Evolutionary conservation across 176 grass and related monocot species (phyloP), one percentile per base, ranked within the genome.

Genomic region (Raddia distichophylla): DNA sequence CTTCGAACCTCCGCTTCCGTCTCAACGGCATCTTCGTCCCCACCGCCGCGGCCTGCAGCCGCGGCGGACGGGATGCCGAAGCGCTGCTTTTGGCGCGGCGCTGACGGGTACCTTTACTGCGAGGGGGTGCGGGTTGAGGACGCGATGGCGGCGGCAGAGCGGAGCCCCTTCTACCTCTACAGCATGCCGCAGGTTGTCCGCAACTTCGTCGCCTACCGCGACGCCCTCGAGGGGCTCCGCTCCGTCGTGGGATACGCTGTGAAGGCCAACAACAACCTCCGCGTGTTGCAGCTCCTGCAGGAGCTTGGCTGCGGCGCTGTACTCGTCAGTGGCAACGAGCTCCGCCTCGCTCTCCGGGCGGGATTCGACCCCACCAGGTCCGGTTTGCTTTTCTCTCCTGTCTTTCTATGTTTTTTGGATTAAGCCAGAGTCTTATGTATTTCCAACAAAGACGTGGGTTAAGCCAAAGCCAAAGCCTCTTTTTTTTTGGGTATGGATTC

Each of bases 91-190:
- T 60, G 58, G 43, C 91, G 91, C 86, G 83, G 80, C 59, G 67
- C 68, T 11, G 92, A 95, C 43, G 92, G 92, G 2, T 75, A 91
- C 85, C 92, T 98, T 5, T 95, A 90, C 85, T 98, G 95, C 76
- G 95, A 98, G 82, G 88, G 68, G 54, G 66, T 98, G 32, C 78
- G 84, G 17, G 88, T 98, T 34, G 83, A 91, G 82, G 92, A 98
- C 59, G 73, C 87, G 75, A 98, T 98, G 86, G 88, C 71, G 46
- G 90, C 75, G 51, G 95, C 82, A 1, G 95, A 86, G 75, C 69
- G 92, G 74, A 98, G 86, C 82, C 95, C 95, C 75, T 98, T 95
- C 80, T 98, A 98, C 22, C 89, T 98, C 20, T 98, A 98, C 74
- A 98, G 92, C 88, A 98, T 91, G 90, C 90, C 85, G 10, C 95